Conservation (phyloP, 495 filamentous ascomycete species). For the Hypoxylon fragiforme region DNA sequence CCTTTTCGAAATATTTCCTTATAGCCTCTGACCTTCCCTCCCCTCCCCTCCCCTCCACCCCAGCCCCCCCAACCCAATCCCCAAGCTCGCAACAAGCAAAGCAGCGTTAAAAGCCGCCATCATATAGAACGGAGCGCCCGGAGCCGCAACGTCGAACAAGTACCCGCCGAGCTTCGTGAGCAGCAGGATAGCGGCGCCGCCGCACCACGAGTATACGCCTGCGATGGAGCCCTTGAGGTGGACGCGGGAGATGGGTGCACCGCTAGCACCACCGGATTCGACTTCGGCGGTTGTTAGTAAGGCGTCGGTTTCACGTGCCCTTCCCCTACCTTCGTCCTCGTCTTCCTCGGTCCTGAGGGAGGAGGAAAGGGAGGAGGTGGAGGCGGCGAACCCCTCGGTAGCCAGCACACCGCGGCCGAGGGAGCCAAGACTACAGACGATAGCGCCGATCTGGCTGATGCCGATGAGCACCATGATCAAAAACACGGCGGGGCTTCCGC, state of each 20-base stretch:
- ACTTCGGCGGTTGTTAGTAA: no score
- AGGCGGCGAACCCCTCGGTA: slow-evolving; percentile 39
- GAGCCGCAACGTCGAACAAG: slow-evolving; percentile 71
- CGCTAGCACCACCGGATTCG: no score
- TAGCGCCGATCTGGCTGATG: slow-evolving; percentile 89
- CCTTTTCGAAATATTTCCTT: not conserved
- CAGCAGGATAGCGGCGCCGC: slow-evolving; percentile 87
- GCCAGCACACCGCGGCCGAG: slow-evolving; percentile 77
- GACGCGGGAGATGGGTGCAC: slow-evolving; percentile 41
- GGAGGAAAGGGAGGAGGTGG: not conserved
- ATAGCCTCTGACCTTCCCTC: not conserved
- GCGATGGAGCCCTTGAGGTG: slow-evolving; percentile 91
- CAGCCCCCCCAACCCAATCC: slow-evolving; percentile 38
- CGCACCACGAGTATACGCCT: slow-evolving; percentile 87
- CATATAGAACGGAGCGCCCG: slow-evolving; percentile 85
- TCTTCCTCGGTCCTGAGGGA: slow-evolving; percentile 26
- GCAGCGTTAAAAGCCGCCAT: slow-evolving; percentile 85
- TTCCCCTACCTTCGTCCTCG: slow-evolving; percentile 29
- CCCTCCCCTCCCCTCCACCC: slow-evolving; percentile 1
- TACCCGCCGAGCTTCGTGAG: slow-evolving; percentile 91
- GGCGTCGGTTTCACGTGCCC: slow-evolving; percentile 11
- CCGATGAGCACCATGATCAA: slow-evolving; percentile 78
- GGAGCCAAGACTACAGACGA: slow-evolving; percentile 88
- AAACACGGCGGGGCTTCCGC: slow-evolving; percentile 69
- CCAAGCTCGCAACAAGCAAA: slow-evolving; percentile 62